Base-by-base conservation (phyloP, 257 asterid species). In the Thymus mandschuricus region DNA sequence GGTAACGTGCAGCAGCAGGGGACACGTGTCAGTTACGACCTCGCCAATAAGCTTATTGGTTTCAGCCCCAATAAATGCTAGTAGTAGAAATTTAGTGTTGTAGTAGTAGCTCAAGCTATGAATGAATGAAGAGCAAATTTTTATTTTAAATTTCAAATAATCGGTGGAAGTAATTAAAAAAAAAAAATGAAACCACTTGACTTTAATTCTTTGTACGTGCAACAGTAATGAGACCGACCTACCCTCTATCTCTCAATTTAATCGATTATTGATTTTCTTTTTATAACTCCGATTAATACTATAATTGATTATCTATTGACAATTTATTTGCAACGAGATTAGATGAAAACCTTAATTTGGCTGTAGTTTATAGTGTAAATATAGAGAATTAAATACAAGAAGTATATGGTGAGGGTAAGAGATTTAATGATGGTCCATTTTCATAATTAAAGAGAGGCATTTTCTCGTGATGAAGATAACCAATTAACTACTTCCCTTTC, bases 1-100 rank as follows among this genome's bases (percentile, higher is more conserved):
- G 98, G 98, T 10, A 94, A 91, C 34, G 80, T 87, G 43, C 98
- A 94, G 85, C 98, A 94, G 75, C 96, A 94, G 66, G 97, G 97
- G 89, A 89, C 88, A 73, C 98, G 98, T 82, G 98, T 94, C 81
- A 86, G 76, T 77, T 91, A 82, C 65, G 86, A 91, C 71, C 68
- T 94, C 66, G 96, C 86, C 40, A 84, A 81, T 69, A 86, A 73
- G 10, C 45, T 60, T 44, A 79, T 94, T 73, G 97, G 92, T 1
- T 94, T 94, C 69, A 93, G 96, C 68, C 87, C 92, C 0, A 83
- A 93, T 81, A 93, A 93, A 82, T 93, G 98, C 72, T 92, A 81
- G 69, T 4, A 38, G 8, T 29, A 10, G n/a, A 44, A 35, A 48
- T 12, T 21, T 48, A 48, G 50, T 45, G 72, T 64, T 0, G 40